Base-by-base conservation (phyloP, 192 early-diverging fungal species). In the Entomortierella beljakovae region DNA sequence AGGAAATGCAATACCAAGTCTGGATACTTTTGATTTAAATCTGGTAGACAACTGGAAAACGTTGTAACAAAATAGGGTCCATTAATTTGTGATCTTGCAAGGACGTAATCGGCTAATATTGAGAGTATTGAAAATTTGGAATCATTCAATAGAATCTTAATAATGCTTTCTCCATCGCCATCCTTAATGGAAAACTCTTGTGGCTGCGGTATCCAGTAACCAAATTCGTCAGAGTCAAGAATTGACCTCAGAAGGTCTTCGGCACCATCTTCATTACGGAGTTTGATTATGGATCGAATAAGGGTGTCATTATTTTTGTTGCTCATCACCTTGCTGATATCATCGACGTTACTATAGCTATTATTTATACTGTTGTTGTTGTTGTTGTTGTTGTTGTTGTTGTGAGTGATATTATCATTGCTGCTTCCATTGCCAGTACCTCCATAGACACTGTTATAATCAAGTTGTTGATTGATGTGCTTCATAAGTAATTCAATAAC, bases 51-150 rank as follows among this genome's bases (percentile, higher is more conserved):
- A 37, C 51, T 53, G 22, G 51, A 35, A 34, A 64, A 23, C 61
- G 25, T 64, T 31, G 49, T 49, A 34, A 55, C 38, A 23, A 55
- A 66, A 18, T 42, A 34, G 20, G 53, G 53, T 20, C 43, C 64
- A 22, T 22, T 66, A 35, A 55, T 57, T 53, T 57, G 64, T 29
- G 64, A 53, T 57, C 55, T 67, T 57, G 40, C 64, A 3, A 67
- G 50, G 35, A 37, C 43, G 49, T 67, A 67, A 11, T 67, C 64
- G 26, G 57, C 49, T 31, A 67, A 20, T 26, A 67, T 42, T 42
- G 32, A 2, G 40, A 43, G 40, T 9, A 57, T 32, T 13, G 53
- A 32, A 20, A 64, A 48, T 43, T 57, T 67, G 64, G 43, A 57
- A 31, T 67, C 29, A 9, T 33, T 32, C 31, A 67, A 48, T 43